Conservation (phyloP, 257 asterid species). For the Rauvolfia tetraphylla region DNA sequence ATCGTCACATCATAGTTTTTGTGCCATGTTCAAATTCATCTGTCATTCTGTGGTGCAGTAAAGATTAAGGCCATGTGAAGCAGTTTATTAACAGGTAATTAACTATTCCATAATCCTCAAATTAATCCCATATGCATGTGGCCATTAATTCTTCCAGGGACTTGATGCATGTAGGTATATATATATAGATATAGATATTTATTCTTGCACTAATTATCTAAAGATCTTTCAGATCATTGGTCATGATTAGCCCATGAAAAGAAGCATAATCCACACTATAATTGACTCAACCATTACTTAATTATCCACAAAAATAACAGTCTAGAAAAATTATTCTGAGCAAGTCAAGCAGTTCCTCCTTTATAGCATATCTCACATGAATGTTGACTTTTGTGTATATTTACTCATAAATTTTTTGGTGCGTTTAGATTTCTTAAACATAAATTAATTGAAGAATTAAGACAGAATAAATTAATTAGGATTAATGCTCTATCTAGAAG, state of each 20-base stretch:
- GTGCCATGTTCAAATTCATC: background rate
- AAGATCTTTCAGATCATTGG: background rate
- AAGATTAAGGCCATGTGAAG: conserved; percentile 5
- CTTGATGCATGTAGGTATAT: background rate
- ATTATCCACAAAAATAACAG: background rate
- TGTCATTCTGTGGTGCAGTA: background rate
- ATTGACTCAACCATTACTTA: background rate
- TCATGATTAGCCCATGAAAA: background rate
- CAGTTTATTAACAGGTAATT: background rate
- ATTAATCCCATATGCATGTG: conserved; percentile 1
- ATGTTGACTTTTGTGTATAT: background rate
- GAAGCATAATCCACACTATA: background rate
- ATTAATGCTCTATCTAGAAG: background rate
- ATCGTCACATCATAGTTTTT: background rate
- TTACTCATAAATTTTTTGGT: background rate
- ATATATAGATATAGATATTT: too few species aligned
- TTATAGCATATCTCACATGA: conserved; percentile 7
- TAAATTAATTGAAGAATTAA: background rate
- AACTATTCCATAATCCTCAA: background rate
- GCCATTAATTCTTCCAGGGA: background rate
- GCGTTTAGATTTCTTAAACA: background rate
- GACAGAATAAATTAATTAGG: background rate
- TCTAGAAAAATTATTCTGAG: too few species aligned
- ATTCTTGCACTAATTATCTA: background rate
- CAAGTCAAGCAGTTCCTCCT: background rate